Base-by-base conservation (phyloP, 2,329 filamentous ascomycete species). In the Polychaeton citri region DNA sequence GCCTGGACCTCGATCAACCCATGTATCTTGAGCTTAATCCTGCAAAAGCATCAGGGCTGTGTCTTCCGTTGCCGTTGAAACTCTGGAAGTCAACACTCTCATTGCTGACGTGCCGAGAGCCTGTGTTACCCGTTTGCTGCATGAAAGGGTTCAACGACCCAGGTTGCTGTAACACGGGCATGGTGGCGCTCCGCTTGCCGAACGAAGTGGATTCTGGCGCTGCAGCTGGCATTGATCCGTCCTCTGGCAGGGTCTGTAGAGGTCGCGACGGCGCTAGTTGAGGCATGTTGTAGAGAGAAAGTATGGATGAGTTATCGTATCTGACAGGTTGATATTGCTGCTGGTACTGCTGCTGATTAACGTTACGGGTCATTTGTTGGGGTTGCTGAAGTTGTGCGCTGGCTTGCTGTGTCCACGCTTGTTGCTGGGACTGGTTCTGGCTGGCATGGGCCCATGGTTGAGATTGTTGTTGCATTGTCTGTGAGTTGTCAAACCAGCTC, bases 41-140 rank as follows among this genome's bases (percentile, higher is more conserved):
- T 2, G 81, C 75, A 66, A 86, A 87, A 10, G 81, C 81, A 57
- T 87, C 81, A 3, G 81, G 81, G 48, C 80, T 85, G 51, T 86
- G 81, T 30, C 81, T 65, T 7, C 81, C 81, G 47, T 48, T 71
- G 38, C 74, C 73, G 55, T 74, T 66, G 28, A 80, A 71, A 45
- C 76, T 68, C 37, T 66, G 73, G 41, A 69, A 69, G 40, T 66
- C 64, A 54, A 83, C 73, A 55, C 81, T 86, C 51, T 86, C 81
- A 33, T 80, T 71, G 49, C 79, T 86, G 12, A 61, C 56, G 61
- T 73, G 59, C 50, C 71, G 49, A 19, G 12, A 43, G 37, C 38
- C 43, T 36, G 42, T 34, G 44, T 44, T 35, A 44, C 41, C 24
- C 6, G 33, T 35, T 38, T 21, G 43, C 45, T 45, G 51, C 43